Evolutionary conservation across 768 basidiomycete genomes (phyloP), one percentile per base, ranked within the genome.

Genomic region (Termitomyces sp.): DNA sequence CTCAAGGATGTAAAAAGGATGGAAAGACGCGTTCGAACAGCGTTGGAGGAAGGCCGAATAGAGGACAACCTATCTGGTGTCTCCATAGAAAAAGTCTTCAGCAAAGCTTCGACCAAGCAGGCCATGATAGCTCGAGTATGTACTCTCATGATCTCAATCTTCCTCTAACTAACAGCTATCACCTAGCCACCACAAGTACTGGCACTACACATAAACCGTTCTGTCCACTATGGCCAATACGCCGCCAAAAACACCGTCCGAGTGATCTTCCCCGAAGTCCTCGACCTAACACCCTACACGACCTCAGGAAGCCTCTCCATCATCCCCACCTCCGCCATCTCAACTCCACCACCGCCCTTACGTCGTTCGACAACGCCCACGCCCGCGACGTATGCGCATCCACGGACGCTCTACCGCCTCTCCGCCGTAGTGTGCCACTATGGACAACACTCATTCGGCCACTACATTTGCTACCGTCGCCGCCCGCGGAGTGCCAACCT

Each of bases 361-460:
- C 73, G 75, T 48, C 69, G 84, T 28, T 78, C 83, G 15, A 75
- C 77, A 1, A 85, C 83, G 0, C 83, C 82, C 1, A 84, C 85
- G 0, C 82, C 82, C 8, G 76, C 79, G 26, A 79, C 76, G 31
- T 81, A 81, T 57, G 69, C 78, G 1, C 59, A 69, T 4, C 77
- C 80, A n/a, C 76, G 84, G 46, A 87, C 85, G n/a, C 75, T 95
- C 36, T 98, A 98, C 71, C 84, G 94, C 47, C 81, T 98, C 36
- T 72, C 85, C 2, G 86, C 92, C 10, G 85, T 91, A 31, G 94
- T 98, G 16, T 93, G 93, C 64, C 96, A 98, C 71, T 96, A 87
- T 67, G 96, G 96, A 15, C 84, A 87, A 54, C 94, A 97, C 67
- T 88, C 88, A 4, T 95, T 90, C 67, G 96, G 96, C 5, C 96